phyloP scores from a whole-genome alignment of 768 basidiomycete species.

The Candolleomyces aberdarensis region DNA sequence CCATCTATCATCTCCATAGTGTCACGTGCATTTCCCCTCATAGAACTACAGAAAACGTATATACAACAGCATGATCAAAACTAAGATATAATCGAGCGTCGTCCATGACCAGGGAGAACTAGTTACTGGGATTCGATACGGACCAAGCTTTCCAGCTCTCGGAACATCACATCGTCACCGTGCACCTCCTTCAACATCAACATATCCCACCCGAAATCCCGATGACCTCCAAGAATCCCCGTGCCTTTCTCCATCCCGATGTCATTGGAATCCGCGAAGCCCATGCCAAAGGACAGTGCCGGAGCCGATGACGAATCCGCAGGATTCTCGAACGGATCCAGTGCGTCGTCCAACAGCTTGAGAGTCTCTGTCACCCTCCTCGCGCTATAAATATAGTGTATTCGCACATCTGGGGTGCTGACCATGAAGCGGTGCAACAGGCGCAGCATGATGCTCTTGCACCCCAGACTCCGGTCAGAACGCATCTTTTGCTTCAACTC shows the following conservation, averaged over 20 bases:
- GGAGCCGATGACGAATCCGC: slow-evolving; percentile 51
- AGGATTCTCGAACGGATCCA: slow-evolving; percentile 72
- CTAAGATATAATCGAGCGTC: no score
- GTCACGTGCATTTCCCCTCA: neutral
- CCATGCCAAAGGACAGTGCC: slow-evolving; percentile 80
- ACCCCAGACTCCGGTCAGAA: slow-evolving; percentile 60
- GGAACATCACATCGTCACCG: slow-evolving; percentile 65
- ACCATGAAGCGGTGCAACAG: slow-evolving; percentile 64
- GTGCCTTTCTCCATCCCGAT: slow-evolving; percentile 65
- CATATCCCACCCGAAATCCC: slow-evolving; percentile 69
- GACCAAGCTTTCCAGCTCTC: slow-evolving; percentile 76
- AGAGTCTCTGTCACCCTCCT: slow-evolving; percentile 73
- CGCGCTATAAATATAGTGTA: slow-evolving; percentile 50
- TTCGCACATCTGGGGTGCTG: slow-evolving; percentile 49
- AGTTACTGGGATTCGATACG: slow-evolving; percentile 61
- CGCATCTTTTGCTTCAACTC: slow-evolving; percentile 71
- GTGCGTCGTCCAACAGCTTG: slow-evolving; percentile 74
- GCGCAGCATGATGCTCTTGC: slow-evolving; percentile 67
- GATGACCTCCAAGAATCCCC: slow-evolving; percentile 70
- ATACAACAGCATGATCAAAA: no score
- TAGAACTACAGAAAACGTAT: neutral
- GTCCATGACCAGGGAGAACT: no score
- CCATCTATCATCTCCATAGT: neutral
- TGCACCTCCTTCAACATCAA: slow-evolving; percentile 65
- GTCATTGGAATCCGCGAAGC: slow-evolving; percentile 73